A percentile compares a stretch with the other conserved stretches of the same genome.
phyloP scores from a whole-genome alignment of 108 stramenopile genomes.

The Cyclotella atomus region DNA sequence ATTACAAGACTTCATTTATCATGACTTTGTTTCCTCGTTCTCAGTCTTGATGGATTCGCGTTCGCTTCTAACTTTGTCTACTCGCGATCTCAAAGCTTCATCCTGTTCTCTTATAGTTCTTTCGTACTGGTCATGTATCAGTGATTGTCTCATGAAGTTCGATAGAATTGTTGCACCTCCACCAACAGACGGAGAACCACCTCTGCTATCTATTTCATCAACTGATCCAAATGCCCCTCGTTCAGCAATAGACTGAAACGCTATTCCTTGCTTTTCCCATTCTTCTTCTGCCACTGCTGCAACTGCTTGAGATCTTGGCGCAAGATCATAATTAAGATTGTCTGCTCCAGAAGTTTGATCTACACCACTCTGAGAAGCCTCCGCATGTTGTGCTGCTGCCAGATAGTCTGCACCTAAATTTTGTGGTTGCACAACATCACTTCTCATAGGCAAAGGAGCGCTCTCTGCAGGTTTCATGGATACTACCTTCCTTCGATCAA shows the following conservation, averaged over 20 bases:
- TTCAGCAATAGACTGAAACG: slow-evolving; percentile 77
- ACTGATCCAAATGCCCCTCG: slow-evolving; percentile 30
- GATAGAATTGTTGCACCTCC: slow-evolving; percentile 72
- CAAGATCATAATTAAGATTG: slow-evolving; percentile 16
- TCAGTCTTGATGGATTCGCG: background rate
- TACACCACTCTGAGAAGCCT: slow-evolving; percentile 16
- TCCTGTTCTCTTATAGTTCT: slow-evolving; percentile 77
- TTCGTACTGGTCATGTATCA: slow-evolving; percentile 87
- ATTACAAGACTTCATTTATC: too few relatives aligned
- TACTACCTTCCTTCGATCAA: slow-evolving; percentile 38
- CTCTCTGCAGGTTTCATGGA: background rate
- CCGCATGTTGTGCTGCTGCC: slow-evolving; percentile 43
- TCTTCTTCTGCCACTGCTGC: slow-evolving; percentile 84
- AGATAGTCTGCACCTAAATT: slow-evolving; percentile 40
- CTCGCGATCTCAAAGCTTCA: slow-evolving; percentile 51
- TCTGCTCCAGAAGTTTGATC: background rate
- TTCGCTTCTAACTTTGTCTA: slow-evolving; percentile 48
- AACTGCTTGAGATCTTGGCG: slow-evolving; percentile 64
- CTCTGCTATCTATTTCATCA: slow-evolving; percentile 2
- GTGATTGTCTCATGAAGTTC: slow-evolving; percentile 61
- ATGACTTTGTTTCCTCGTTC: slow-evolving; percentile 2
- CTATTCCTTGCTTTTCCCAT: slow-evolving; percentile 86
- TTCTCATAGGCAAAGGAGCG: background rate
- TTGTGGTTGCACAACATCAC: background rate
- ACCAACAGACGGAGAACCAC: background rate